Base-by-base conservation (phyloP, 2,329 filamentous ascomycete genomes). In the Epichloe hybrida region DNA sequence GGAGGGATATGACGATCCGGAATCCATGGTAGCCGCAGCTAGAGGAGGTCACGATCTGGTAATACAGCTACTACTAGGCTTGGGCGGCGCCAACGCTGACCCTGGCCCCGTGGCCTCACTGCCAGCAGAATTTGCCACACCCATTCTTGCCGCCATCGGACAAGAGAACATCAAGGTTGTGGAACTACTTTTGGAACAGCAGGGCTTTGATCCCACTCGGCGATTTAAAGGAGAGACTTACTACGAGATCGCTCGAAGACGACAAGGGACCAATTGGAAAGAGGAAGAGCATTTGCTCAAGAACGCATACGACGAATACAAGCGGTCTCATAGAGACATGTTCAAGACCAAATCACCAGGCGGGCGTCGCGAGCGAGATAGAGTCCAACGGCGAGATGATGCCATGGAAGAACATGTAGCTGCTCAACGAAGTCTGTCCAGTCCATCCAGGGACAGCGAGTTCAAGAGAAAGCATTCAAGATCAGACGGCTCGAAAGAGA, bases 101-200 rank as follows among this genome's bases (percentile, higher is more conserved):
- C 88, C 88, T 35, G 72, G 77, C 6, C 79, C 86, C 12, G 67
- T 89, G 45, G 61, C 72, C 8, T 74, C 76, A 34, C 72, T 79
- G 52, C 72, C 75, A 31, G 69, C 76, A 41, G 89, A 93, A 52
- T 83, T 86, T 60, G 85, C 90, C 48, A 97, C 91, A 1, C 93
- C 93, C 1, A 94, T 98, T 74, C 77, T 96, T 38, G 89, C 90
- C 52, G 90, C 93, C 1, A 96, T 98, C 56, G 91, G 93, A 15
- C 85, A 91, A 58, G 80, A 83, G 55, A 93, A 95, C 59, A 77
- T 93, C 47, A 86, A 88, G 57, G 88, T 96, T 52, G 81, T 98
- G 43, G 79, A 85, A 52, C 71, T 95, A 11, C 75, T 96, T 7
- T 71, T 95, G 6, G 81, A 83, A 53, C 87, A 93, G 59, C 77